Base-by-base conservation (phyloP, 148 eudicot species). In the Oxyria digyna region DNA sequence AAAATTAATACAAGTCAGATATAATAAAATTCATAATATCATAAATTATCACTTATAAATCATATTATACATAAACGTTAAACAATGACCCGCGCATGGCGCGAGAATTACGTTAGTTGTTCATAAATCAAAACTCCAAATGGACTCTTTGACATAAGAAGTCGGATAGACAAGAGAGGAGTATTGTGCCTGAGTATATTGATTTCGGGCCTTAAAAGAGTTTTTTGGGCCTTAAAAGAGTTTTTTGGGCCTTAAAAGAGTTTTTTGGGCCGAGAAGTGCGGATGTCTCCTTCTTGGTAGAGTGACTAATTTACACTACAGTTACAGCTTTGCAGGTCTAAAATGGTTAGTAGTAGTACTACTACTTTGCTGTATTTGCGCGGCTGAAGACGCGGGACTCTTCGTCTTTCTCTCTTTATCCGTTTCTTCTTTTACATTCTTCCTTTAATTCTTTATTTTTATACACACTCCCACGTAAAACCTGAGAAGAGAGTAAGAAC, bases 371-470 rank as follows among this genome's bases (percentile, higher is more conserved):
- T 59, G 65, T 37, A 59, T 59, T 59, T 59, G 65, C 65, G 65
- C 65, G 65, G 65, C 65, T 29, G 65, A 13, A 59, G 65, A 59
- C 65, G 65, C 65, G 65, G 65, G 65, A 59, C 65, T 31, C 37
- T 31, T 59, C 65, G 38, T 31, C 38, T 29, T 59, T 59, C 65
- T 59, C 65, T 59, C 65, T 46, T n/a, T 31, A 29, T 31, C 65
- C 21, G 65, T 59, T 59, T 59, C 38, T 31, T 31, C 32, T 26
- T 55, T 50, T 18, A 20, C 62, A 8, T 52, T 59, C 18, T 59
- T 31, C n/a, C 37, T 5, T 29, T 29, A 23, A 27, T 57, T 6
- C 15, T 29, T 27, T 27, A 0, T 31, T 15, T 13, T 17, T 59
- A 59, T 1, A 59, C 37, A 59, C 65, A 59, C 20, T 18, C n/a